phyloP scores from a whole-genome alignment of 768 basidiomycete species.

The Grammothele lineata region DNA sequence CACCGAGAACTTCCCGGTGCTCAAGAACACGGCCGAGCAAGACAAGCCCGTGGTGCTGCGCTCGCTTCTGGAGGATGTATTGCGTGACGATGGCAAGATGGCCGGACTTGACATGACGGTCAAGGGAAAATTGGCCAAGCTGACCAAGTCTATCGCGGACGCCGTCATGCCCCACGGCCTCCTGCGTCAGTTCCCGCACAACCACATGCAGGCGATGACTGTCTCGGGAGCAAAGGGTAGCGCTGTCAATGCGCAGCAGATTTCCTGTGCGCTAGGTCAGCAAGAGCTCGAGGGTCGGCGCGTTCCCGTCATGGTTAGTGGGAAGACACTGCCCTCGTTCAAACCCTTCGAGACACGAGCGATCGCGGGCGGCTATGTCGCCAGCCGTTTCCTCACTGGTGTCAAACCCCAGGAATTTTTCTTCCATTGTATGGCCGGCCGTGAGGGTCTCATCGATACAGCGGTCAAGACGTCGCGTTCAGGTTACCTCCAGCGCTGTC shows the following conservation, averaged over 20 bases:
- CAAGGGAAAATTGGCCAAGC: constrained; percentile 78
- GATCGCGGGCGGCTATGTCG: constrained; percentile 96
- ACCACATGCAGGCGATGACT: constrained; percentile 99
- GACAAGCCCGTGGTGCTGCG: constrained; percentile 58
- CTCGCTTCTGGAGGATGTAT: constrained; percentile 80
- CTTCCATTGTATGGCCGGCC: constrained; percentile 99
- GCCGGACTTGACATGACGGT: constrained; percentile 92
- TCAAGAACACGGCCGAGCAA: constrained; percentile 43
- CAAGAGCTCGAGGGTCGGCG: constrained; percentile 98
- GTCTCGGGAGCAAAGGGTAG: constrained; percentile 97
- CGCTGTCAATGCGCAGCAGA: constrained; percentile 94
- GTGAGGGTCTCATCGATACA: constrained; percentile 98
- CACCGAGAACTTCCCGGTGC: constrained; percentile 84
- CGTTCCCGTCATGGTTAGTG: constrained; percentile 98
- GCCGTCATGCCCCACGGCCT: constrained; percentile 82
- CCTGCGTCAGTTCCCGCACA: constrained; percentile 91
- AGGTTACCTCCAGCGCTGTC: constrained; percentile 94
- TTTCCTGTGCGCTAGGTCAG: constrained; percentile 96
- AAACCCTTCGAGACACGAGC: constrained; percentile 96
- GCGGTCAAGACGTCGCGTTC: constrained; percentile 99
- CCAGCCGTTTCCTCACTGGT: constrained; percentile 97
- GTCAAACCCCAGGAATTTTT: constrained; percentile 99
- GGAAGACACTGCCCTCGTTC: constrained; percentile 97
- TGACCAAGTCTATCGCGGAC: constrained; percentile 89
- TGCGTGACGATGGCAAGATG: constrained; percentile 96